Percentiles rank a stretch among this genome's conserved stretches.
phyloP scores from a whole-genome alignment of 768 basidiomycete species.

The Mycena pura region DNA sequence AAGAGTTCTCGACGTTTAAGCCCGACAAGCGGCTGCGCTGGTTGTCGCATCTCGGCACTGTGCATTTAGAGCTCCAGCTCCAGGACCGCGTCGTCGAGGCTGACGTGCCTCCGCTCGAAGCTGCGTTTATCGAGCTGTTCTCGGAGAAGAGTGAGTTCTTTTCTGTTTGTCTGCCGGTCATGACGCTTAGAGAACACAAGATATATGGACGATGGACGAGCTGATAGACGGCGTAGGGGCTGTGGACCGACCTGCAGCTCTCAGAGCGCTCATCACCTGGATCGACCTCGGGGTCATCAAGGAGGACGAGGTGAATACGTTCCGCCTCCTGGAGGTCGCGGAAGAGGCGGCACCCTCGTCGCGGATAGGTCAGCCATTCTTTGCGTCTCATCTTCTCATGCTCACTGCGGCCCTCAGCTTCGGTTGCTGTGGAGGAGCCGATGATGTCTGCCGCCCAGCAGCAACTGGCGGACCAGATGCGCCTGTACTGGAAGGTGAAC shows the following conservation, averaged over 20 bases:
- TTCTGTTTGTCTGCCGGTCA: neutral
- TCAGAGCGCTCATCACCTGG: conserved; percentile 86
- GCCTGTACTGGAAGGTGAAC: conserved; percentile 83
- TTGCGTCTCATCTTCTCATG: neutral
- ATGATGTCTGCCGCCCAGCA: conserved; percentile 67
- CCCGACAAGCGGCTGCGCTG: conserved; percentile 92
- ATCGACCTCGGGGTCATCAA: conserved; percentile 81
- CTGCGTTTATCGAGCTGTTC: conserved; percentile 89
- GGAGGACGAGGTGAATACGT: conserved; percentile 65
- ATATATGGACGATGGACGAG: conserved; percentile 74
- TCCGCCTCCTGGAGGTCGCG: conserved; percentile 67
- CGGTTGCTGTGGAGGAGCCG: conserved; percentile 48
- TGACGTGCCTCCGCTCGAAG: conserved; percentile 88
- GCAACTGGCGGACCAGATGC: conserved; percentile 86
- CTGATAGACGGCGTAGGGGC: conserved; percentile 68
- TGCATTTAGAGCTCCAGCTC: conserved; percentile 81
- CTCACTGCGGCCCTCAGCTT: conserved; percentile 24
- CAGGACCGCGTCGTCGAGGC: conserved; percentile 78
- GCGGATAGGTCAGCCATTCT: conserved; percentile 34
- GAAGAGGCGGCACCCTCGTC: conserved; percentile 48
- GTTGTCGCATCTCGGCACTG: conserved; percentile 88
- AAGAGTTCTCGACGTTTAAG: conserved; percentile 82
- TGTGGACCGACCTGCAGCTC: conserved; percentile 65
- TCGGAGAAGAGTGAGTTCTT: conserved; percentile 61
- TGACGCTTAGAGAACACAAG: conserved; percentile 42